phyloP scores from a whole-genome alignment of 345 rosid species.

The Populus nigra region DNA sequence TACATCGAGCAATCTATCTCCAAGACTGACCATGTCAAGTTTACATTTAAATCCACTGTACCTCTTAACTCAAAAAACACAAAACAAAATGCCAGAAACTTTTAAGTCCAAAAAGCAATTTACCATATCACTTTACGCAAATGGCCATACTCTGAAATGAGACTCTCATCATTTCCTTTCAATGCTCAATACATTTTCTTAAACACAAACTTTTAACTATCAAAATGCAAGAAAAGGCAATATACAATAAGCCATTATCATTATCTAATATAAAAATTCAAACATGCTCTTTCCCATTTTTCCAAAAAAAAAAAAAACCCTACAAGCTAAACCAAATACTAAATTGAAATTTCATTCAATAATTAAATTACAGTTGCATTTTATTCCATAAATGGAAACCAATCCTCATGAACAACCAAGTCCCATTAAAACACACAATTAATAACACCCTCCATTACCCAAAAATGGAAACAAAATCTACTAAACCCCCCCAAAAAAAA shows the following conservation, averaged over 20 bases:
- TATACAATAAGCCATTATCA: neutral
- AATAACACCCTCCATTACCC: neutral
- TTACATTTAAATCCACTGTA: neutral
- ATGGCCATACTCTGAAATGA: neutral
- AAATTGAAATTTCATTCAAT: neutral
- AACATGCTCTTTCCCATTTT: neutral
- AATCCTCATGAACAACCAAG: neutral
- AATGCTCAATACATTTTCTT: neutral
- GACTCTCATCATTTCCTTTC: neutral
- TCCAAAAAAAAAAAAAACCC: neutral
- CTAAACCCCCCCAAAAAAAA: slow-evolving; percentile 1
- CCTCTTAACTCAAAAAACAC: neutral
- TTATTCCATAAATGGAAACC: neutral
- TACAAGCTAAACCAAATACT: neutral
- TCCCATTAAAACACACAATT: neutral
- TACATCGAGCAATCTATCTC: neutral
- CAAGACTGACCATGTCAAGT: neutral
- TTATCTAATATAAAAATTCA: neutral
- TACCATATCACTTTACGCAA: neutral
- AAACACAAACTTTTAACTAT: neutral
- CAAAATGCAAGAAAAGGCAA: neutral
- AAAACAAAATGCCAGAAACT: neutral
- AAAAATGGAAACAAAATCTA: neutral
- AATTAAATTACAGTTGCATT: neutral
- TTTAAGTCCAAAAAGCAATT: neutral